Percentiles rank a stretch among this genome's conserved stretches.
Evolutionary conservation across 73 alveolate species (phyloP).

Genomic region (Paramecium bursaria): DNA sequence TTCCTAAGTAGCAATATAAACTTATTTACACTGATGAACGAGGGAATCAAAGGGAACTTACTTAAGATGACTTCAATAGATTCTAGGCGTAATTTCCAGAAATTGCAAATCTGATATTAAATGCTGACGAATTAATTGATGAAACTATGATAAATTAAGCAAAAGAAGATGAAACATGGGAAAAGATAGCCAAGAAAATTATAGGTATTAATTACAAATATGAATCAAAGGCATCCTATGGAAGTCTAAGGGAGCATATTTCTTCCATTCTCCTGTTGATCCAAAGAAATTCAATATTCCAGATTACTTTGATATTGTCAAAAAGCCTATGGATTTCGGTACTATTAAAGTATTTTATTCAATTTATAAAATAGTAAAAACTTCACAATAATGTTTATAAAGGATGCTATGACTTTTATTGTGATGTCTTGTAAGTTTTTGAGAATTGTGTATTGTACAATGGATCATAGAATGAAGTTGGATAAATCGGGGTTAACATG

Average conservation of each 20-base stretch:
- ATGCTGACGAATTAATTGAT: conserved; percentile 72
- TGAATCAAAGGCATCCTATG: conserved; percentile 72
- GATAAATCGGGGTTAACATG: conserved; percentile 42
- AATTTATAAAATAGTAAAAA: conserved; percentile 38
- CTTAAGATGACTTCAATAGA: conserved; percentile 41
- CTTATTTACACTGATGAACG: conserved; percentile 68
- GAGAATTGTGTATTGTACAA: conserved; percentile 66
- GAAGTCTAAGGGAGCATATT: conserved; percentile 89
- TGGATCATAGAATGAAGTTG: conserved; percentile 65
- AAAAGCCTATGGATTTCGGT: conserved; percentile 96
- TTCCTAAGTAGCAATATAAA: conserved; percentile 51
- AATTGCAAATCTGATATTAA: conserved; percentile 50
- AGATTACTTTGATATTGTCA: conserved; percentile 90
- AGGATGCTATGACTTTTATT: conserved; percentile 46
- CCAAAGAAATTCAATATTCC: conserved; percentile 83
- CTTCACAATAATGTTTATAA: conserved; percentile 62
- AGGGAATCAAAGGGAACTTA: conserved; percentile 69
- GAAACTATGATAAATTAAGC: conserved; percentile 48
- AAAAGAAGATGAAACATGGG: conserved; percentile 71
- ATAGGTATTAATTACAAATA: conserved; percentile 44
- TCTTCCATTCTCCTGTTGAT: conserved; percentile 96
- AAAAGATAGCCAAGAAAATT: conserved; percentile 72
- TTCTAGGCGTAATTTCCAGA: conserved; percentile 72
- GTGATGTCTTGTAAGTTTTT: conserved; percentile 60
- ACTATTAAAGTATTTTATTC: conserved; percentile 76